A percentile compares a stretch with the other conserved stretches of the same genome.
phyloP scores from a whole-genome alignment of 2,329 filamentous ascomycete species.

The Alternaria burnsii region DNA sequence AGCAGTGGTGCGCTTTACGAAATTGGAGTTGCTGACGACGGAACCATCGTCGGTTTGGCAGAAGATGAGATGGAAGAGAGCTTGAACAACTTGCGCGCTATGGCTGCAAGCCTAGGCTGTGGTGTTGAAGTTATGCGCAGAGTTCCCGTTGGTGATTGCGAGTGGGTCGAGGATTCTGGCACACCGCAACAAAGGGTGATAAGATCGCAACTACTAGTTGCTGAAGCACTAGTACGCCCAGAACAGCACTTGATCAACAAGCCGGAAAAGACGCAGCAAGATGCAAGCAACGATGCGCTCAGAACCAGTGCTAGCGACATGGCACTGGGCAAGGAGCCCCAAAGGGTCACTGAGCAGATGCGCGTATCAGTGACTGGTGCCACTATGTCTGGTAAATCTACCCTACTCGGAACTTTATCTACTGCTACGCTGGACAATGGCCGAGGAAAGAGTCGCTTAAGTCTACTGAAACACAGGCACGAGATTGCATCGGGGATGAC shows the following conservation, averaged over 20 bases:
- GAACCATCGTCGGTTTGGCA: constrained; percentile 85
- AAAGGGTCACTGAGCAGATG: constrained; percentile 67
- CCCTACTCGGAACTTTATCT: constrained; percentile 84
- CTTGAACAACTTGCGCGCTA: constrained; percentile 80
- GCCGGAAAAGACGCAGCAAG: constrained; percentile 20
- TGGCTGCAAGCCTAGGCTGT: constrained; percentile 93
- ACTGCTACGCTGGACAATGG: constrained; percentile 92
- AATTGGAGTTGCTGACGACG: constrained; percentile 95
- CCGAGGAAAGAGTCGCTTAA: constrained; percentile 85
- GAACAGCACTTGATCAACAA: constrained; percentile 41
- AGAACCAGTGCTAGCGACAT: neutral
- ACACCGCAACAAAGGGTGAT: constrained; percentile 25
- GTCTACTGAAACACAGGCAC: constrained; percentile 89
- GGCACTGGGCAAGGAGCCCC: constrained; percentile 12
- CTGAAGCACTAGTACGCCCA: constrained; percentile 87
- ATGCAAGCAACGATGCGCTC: neutral
- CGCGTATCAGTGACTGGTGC: constrained; percentile 88
- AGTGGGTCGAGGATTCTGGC: constrained; percentile 68
- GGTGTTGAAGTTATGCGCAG: constrained; percentile 81
- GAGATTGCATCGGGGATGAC: constrained; percentile 92
- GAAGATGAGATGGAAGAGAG: constrained; percentile 94
- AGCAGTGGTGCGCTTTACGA: constrained; percentile 94
- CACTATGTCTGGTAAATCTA: constrained; percentile 92
- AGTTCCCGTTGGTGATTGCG: constrained; percentile 85
- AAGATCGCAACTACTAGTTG: constrained; percentile 75